Base-by-base conservation (phyloP, 345 rosid genomes). In the Kernera saxatilis region DNA sequence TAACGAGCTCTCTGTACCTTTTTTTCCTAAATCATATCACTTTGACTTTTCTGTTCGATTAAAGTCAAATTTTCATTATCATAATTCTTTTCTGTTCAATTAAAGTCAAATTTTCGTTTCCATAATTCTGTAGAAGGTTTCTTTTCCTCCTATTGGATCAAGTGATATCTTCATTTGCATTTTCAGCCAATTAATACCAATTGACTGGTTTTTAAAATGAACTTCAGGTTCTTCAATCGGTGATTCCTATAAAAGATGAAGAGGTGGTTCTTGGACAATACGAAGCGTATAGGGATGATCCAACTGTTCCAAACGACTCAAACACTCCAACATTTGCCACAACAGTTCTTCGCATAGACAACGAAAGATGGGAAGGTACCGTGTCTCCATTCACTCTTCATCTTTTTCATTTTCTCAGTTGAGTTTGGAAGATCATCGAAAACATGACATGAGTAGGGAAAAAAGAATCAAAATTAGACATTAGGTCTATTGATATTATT, bases 351-450 rank as follows among this genome's bases (percentile, higher is more conserved):
- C 91, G 82, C 41, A 89, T 94, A 53, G 88, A 94, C 76, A 94
- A 94, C 55, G 97, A 91, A 86, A 85, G 99, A 87, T 94, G 99
- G 99, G 99, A 94, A 86, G 99, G 99, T 94, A 78, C 27, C 61
- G 9, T 45, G 30, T 12, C 37, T 8, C 8, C 4, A 1, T 25
- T 52, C 62, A 23, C 27, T 22, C 63, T 39, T 63, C 32, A 63
- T 63, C 27, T 32, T 52, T 52, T 29, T 23, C 54, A 48, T 17
- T 71, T 69, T 62, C 61, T 29, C 27, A 18, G 11, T 54, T 6
- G 22, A 23, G 46, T 56, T 45, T 69, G 26, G 63, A 29, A 54
- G 12, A 68, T 54, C 64, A 55, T 29, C 32, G 29, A 27, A 54
- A 39, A 39, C 17, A 15, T 14, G 18, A 51, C 5, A 37, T 66